A percentile compares a stretch with the other conserved stretches of the same genome.
Conservation (phyloP, 2,329 filamentous ascomycete genomes). For the Colletotrichum eleusines region DNA sequence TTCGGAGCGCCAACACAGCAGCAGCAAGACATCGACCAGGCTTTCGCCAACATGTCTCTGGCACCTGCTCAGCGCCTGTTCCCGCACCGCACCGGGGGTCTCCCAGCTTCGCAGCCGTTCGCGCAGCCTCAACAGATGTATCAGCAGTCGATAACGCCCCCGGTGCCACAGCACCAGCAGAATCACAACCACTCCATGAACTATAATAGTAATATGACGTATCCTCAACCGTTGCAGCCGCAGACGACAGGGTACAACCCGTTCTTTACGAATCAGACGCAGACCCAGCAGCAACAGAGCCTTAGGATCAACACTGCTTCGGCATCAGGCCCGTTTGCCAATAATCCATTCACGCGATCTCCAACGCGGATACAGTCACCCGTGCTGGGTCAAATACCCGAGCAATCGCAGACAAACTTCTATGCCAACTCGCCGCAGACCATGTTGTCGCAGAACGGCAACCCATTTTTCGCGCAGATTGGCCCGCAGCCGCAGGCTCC, state of each 20-base stretch:
- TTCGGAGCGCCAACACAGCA: slow-evolving; percentile 65
- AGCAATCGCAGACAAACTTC: slow-evolving; percentile 62
- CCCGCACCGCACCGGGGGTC: slow-evolving; percentile 79
- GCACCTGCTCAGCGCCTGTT: slow-evolving; percentile 73
- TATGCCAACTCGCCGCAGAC: slow-evolving; percentile 49
- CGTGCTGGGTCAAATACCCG: slow-evolving; percentile 64
- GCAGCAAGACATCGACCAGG: slow-evolving; percentile 67
- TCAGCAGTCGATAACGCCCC: slow-evolving; percentile 59
- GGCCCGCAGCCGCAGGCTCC: slow-evolving; percentile 32
- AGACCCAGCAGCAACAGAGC: slow-evolving; percentile 50
- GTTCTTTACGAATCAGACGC: slow-evolving; percentile 58
- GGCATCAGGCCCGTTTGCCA: slow-evolving; percentile 51
- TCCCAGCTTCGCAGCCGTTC: slow-evolving; percentile 56
- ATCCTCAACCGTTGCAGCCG: slow-evolving; percentile 55
- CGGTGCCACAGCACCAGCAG: slow-evolving; percentile 54
- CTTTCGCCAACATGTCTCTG: slow-evolving; percentile 82
- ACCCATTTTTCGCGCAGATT: slow-evolving; percentile 50
- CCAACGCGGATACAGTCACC: slow-evolving; percentile 65
- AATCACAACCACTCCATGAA: slow-evolving; percentile 53
- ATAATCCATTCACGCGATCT: slow-evolving; percentile 64
- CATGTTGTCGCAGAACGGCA: slow-evolving; percentile 43
- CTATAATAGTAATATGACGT: slow-evolving; percentile 59
- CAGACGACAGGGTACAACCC: slow-evolving; percentile 63
- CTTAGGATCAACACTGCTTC: slow-evolving; percentile 57
- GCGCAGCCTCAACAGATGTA: slow-evolving; percentile 53